Evolutionary conservation across 345 rosid species (phyloP).

Genomic region (Psidium guajava): DNA sequence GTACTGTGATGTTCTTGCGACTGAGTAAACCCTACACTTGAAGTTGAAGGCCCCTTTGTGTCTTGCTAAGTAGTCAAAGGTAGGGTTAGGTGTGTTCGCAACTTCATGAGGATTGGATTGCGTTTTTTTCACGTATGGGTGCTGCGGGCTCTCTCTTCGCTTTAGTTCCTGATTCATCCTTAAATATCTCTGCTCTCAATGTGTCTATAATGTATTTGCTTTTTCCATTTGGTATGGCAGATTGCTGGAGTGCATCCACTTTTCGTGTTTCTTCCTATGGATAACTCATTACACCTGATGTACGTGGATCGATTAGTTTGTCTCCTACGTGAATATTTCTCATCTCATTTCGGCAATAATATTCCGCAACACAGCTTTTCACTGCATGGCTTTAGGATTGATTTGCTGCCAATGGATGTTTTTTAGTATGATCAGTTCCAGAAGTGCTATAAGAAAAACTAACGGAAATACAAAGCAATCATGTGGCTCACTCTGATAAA

Average conservation of each 20-base stretch:
- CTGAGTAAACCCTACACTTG: too few relatives aligned
- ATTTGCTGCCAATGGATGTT: not conserved
- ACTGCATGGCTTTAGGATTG: not conserved
- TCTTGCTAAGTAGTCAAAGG: not conserved
- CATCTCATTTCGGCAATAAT: not conserved
- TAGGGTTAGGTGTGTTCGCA: not conserved
- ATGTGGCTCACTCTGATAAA: not conserved
- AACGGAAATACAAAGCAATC: not conserved
- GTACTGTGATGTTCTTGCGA: too few relatives aligned
- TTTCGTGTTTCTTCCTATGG: not conserved
- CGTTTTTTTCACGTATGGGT: conserved; percentile 85
- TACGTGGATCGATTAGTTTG: not conserved
- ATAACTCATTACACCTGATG: not conserved
- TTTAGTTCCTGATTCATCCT: conserved; percentile 54
- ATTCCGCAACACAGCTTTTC: not conserved
- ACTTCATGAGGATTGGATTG: conserved; percentile 65
- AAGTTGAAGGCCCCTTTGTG: not conserved
- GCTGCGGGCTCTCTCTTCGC: conserved; percentile 62
- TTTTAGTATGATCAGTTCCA: not conserved
- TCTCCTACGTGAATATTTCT: not conserved
- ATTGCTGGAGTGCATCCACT: not conserved
- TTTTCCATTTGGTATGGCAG: not conserved
- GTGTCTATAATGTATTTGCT: not conserved
- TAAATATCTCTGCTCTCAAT: not conserved
- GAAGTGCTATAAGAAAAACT: not conserved